Evolutionary conservation across 257 asterid genomes (phyloP), one percentile per base, ranked within the genome.

Genomic region (Verbena officinalis): DNA sequence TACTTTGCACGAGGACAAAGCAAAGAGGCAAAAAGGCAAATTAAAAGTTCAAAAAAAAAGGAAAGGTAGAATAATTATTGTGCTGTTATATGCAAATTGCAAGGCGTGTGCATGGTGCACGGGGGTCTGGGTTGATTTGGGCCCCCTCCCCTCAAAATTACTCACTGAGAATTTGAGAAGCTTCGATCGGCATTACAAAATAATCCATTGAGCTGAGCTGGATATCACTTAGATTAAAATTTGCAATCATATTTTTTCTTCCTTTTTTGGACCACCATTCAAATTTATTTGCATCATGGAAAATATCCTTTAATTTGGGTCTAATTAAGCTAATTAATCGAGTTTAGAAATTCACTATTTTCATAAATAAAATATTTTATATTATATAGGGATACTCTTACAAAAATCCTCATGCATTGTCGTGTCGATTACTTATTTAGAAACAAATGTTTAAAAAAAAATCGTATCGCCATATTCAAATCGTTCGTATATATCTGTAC

Each of bases 81-180:
- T n/a, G n/a, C n/a, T n/a, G n/a, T n/a, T n/a, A n/a, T n/a, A n/a
- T n/a, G n/a, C n/a, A 49, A 7, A 19, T 50, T 36, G 12, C 20
- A 59, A 52, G 31, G 82, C 75, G 76, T 73, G 76, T 69, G 70
- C 70, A 52, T 40, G 67, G 55, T 71, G 75, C 77, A 77, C 78
- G 75, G 46, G 73, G 20, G n/a, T n/a, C n/a, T n/a, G n/a, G 30
- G 52, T 53, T 49, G 59, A 44, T 24, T 15, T 60, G 65, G 2
- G 69, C 42, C 54, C 75, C 71, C 54, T 73, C 71, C 51, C 23
- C 50, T 15, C 21, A 68, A 62, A 33, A 36, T 36, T 9, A 43
- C 42, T 68, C 75, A 9, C 65, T 36, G 8, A 36, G 10, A 7
- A 36, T 3, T 61, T 71, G 33, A 46, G 16, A 64, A 49, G 45